Evolutionary conservation across 2,329 filamentous ascomycete genomes (phyloP).

Genomic region (Rachicladosporium sp.): DNA sequence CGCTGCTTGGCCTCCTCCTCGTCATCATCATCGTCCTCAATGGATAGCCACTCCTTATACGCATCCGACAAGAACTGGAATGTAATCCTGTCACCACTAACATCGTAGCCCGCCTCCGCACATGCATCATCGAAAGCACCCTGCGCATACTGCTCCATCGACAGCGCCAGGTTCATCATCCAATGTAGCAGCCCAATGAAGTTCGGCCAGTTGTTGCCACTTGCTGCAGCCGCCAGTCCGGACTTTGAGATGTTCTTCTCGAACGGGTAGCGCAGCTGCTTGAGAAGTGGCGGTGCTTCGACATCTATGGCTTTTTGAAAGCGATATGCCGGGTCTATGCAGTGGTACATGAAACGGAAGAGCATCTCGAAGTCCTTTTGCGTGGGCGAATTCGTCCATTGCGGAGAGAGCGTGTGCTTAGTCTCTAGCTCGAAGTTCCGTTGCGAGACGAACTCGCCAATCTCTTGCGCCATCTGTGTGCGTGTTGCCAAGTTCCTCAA

Average conservation of each 20-base stretch:
- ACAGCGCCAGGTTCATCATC: conserved; percentile 96
- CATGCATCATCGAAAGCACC: conserved; percentile 85
- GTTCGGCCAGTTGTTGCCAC: conserved; percentile 92
- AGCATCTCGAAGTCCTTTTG: conserved; percentile 97
- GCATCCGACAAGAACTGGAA: conserved; percentile 83
- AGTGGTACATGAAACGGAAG: conserved; percentile 95
- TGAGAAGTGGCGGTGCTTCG: conserved; percentile 83
- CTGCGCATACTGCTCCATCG: conserved; percentile 71
- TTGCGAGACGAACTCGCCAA: conserved; percentile 81
- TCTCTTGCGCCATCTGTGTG: conserved; percentile 70
- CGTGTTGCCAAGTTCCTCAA: conserved; percentile 72
- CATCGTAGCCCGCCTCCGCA: conserved; percentile 74
- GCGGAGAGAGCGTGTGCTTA: conserved; percentile 84
- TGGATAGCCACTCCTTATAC: conserved; percentile 86
- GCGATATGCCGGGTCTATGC: conserved; percentile 84
- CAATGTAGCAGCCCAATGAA: conserved; percentile 91
- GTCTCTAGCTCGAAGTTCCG: conserved; percentile 97
- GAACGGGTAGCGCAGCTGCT: conserved; percentile 88
- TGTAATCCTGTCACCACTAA: conserved; percentile 81
- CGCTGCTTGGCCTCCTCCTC: conserved; percentile 73
- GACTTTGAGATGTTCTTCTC: conserved; percentile 94
- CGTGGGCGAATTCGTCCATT: conserved; percentile 84
- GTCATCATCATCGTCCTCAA: conserved; percentile 63
- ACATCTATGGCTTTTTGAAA: conserved; percentile 93
- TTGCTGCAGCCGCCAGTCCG: conserved; percentile 81